Base-by-base conservation (phyloP, 192 early-diverging fungal genomes). In the Thoreauomyces humboldtii region DNA sequence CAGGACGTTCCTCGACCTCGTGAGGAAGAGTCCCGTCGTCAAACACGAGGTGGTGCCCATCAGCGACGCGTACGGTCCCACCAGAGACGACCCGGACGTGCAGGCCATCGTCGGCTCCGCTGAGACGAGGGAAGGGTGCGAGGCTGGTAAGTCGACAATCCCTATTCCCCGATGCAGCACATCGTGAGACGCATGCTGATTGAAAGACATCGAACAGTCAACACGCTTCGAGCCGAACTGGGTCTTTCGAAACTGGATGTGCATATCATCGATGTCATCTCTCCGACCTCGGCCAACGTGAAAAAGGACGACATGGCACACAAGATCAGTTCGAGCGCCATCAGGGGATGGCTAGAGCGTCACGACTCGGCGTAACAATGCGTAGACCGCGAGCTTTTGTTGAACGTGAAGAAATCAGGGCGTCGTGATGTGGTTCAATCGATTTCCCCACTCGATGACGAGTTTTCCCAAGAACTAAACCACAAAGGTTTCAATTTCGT, bases 1-100 rank as follows among this genome's bases (percentile, higher is more conserved):
- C 4, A 19, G 74, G 17, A 19, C 67, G 34, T 96, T 92, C 51
- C 69, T 95, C 25, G 42, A 61, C 0, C 53, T 41, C 34, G 67
- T 89, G 36, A 72, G 78, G 41, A 42, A 22, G 4, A 27, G 28
- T 6, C 22, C 22, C 2, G 35, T 32, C 7, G 11, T 92, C 0
- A 29, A 59, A 19, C 80, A 76, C 47, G 68, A 85, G 33, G 78
- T 87, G 37, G 87, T 82, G 7, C 88, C 89, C 0, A 87, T 98
- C 28, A 67, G 70, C 24, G 94, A 98, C 72, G 85, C 82, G 0
- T 93, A 84, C 68, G 96, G 96, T 0, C 96, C 96, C 0, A 94
- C 93, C 0, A 77, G 82, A 3, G 82, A 78, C 0, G 91, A 92
- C 33, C 54, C 83, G 0, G 73, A 85, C 0, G 80, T 98, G 17